Evolutionary conservation across 768 basidiomycete species (phyloP).

Genomic region (Boletus insuetus): DNA sequence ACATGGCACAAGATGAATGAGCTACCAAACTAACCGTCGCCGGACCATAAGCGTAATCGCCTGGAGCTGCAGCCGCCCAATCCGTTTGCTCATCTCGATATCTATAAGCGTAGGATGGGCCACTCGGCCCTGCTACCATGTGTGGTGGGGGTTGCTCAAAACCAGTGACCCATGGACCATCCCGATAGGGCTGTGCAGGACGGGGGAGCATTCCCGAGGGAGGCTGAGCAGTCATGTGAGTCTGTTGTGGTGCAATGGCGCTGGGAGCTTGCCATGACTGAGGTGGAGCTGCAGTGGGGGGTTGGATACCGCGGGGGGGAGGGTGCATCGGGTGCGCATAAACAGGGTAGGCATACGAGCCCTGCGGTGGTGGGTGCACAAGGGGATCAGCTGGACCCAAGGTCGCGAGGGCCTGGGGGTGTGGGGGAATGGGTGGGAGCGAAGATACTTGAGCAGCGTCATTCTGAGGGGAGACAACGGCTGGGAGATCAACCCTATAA

Average conservation of each 20-base stretch:
- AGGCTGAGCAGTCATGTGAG: slow-evolving; percentile 50
- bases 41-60: slow-evolving; percentile 55
- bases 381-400: slow-evolving; percentile 28
- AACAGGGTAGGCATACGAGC: slow-evolving; percentile 30
- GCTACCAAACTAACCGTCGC: slow-evolving; percentile 38
- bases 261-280: slow-evolving; percentile 65
- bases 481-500: slow-evolving; percentile 26
- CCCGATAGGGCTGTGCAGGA: slow-evolving; percentile 43
- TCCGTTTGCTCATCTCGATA: slow-evolving; percentile 58
- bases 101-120: slow-evolving; percentile 53
- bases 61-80: slow-evolving; percentile 42
- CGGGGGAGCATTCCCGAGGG: slow-evolving; percentile 47
- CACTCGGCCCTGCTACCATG: slow-evolving; percentile 44
- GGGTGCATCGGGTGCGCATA: slow-evolving; percentile 42
- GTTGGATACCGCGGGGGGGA: slow-evolving; percentile 42
- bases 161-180: slow-evolving; percentile 53
- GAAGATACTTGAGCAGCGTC: slow-evolving; percentile 28
- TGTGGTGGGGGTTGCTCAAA: slow-evolving; percentile 52
- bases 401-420: slow-evolving; percentile 28
- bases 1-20: background rate
- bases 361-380: slow-evolving; percentile 30
- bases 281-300: slow-evolving; percentile 47
- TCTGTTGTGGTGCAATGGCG: slow-evolving; percentile 63
- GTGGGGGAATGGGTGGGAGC: slow-evolving; percentile 26
- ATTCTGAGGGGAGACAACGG: slow-evolving; percentile 16